Conservation (phyloP, 2,329 filamentous ascomycete species). For the Pseudogymnoascus sp. region DNA sequence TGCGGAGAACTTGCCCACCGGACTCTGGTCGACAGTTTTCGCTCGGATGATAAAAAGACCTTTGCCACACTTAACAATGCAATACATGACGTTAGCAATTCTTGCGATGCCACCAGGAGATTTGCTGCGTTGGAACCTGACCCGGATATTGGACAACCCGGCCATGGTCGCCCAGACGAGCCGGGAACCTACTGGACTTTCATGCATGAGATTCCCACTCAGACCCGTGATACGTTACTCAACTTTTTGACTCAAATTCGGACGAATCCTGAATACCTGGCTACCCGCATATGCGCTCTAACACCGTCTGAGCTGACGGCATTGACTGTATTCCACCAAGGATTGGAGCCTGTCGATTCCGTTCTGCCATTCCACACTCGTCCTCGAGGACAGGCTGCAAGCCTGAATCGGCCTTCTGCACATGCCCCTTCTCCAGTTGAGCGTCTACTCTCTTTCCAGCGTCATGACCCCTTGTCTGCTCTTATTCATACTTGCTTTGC, state of each 20-base stretch:
- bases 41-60: constrained; percentile 67
- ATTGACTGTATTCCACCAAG: constrained; percentile 69
- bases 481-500: constrained; percentile 85
- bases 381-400: constrained; percentile 36
- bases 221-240: constrained; percentile 66
- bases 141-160: constrained; percentile 44
- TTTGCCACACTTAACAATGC: constrained; percentile 70
- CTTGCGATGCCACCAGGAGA: constrained; percentile 62
- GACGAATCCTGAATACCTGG: constrained; percentile 80
- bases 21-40: constrained; percentile 69
- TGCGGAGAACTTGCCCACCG: constrained; percentile 67
- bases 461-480: constrained; percentile 76
- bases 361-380: constrained; percentile 61
- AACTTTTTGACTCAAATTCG: constrained; percentile 74
- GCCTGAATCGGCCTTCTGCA: constrained; percentile 37
- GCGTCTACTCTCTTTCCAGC: constrained; percentile 77
- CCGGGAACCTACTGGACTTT: constrained; percentile 44
- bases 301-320: constrained; percentile 67
- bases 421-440: constrained; percentile 60
- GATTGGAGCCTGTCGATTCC: constrained; percentile 73
- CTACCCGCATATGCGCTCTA: constrained; percentile 69
- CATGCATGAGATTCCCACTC: constrained; percentile 64
- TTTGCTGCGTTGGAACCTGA: constrained; percentile 66
- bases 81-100: constrained; percentile 69
- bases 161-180: constrained; percentile 29